phyloP scores from a whole-genome alignment of 805 yeast genomes.

The Scheffersomyces coipomensis region DNA sequence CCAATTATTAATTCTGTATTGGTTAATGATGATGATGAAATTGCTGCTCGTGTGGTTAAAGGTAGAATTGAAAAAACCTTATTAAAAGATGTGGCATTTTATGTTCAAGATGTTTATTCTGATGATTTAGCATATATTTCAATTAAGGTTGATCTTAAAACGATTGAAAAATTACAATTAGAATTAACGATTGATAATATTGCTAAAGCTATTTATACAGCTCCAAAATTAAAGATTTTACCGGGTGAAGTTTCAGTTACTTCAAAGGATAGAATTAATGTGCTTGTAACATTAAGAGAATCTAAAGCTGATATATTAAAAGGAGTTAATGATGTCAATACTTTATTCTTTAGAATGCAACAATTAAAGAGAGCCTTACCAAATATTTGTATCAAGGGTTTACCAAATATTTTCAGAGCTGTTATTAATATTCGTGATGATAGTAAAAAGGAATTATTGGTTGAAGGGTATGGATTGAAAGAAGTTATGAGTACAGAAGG shows the following conservation, averaged over 20 bases:
- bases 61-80: conserved; percentile 95
- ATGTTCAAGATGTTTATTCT: conserved; percentile 90
- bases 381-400: conserved; percentile 86
- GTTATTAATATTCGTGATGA: conserved; percentile 91
- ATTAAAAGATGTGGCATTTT: conserved; percentile 80
- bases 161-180: conserved; percentile 86
- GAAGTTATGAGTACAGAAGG: conserved; percentile 98
- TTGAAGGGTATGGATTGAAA: conserved; percentile 96
- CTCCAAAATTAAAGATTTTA: conserved; percentile 86
- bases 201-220: conserved; percentile 73
- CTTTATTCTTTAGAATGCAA: conserved; percentile 85
- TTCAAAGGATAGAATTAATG: conserved; percentile 66
- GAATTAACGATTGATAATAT: conserved; percentile 86
- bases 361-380: conserved; percentile 83
- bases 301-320: conserved; percentile 37
- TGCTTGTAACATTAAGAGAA: conserved; percentile 49
- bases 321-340: conserved; percentile 33
- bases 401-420: conserved; percentile 89
- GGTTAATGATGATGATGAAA: conserved; percentile 90
- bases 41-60: conserved; percentile 97
- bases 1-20: conserved; percentile 94
- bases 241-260: conserved; percentile 67
- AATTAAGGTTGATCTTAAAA: conserved; percentile 75
- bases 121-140: conserved; percentile 75
- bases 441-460: conserved; percentile 84